These are phyloP conservation scores for Mycena haematopus DNA, from an alignment of 768 basidiomycete species.

Conservation along the genomic window DNA sequence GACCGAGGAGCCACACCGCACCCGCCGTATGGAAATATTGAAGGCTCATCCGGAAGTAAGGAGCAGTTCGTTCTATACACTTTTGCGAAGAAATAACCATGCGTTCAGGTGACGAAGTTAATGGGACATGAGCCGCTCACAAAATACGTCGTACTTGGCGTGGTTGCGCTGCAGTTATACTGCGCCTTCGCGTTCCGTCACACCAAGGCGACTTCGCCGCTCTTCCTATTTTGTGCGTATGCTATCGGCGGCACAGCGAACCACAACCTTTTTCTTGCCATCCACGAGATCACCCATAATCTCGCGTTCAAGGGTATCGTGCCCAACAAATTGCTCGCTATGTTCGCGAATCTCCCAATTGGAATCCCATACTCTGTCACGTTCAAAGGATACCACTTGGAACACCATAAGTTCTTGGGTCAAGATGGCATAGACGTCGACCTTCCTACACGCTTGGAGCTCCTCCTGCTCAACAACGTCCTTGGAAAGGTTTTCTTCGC, in stretches of 20 bases:
- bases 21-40: constrained; percentile 85
- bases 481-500: constrained; percentile 98
- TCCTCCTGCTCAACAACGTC: constrained; percentile 90
- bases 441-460: constrained; percentile 85
- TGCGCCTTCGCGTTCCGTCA: constrained; percentile 70
- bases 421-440: constrained; percentile 98
- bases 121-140: constrained; percentile 96
- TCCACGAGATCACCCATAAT: constrained; percentile 99
- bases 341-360: constrained; percentile 92
- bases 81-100: background rate
- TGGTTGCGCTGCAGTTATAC: constrained; percentile 78
- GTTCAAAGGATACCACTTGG: constrained; percentile 97
- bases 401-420: constrained; percentile 95
- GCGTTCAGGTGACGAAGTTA: constrained; percentile 81
- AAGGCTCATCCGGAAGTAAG: constrained; percentile 96
- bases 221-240: constrained; percentile 83
- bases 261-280: constrained; percentile 97
- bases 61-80: too few species aligned
- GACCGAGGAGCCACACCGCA: constrained; percentile 97
- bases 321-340: constrained; percentile 86
- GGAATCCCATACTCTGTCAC: constrained; percentile 94
- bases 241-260: constrained; percentile 92
- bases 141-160: constrained; percentile 85
- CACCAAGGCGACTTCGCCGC: constrained; percentile 68
- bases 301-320: constrained; percentile 85